Conservation (phyloP, 2,329 filamentous ascomycete species). For the Xenoacremonium recifei region DNA sequence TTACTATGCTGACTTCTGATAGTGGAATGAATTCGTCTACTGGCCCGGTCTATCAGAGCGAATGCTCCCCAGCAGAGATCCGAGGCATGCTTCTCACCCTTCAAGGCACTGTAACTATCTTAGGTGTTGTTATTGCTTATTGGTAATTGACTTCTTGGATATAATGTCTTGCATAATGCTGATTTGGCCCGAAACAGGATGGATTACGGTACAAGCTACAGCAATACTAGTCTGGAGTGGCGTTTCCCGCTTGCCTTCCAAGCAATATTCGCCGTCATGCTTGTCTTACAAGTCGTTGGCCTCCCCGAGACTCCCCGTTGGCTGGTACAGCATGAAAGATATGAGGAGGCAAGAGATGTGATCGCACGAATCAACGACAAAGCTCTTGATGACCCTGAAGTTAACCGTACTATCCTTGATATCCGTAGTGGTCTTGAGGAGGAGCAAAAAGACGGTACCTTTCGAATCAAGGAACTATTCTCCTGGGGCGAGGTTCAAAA, state of each 20-base stretch:
- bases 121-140: conserved; percentile 8
- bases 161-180: no score
- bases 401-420: not conserved
- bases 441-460: not conserved
- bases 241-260: not conserved
- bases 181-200: no score
- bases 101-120: conserved; percentile 6
- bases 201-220: conserved; percentile 8
- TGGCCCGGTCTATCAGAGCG: conserved; percentile 4
- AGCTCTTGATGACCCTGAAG: not conserved
- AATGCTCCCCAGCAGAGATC: conserved; percentile 7
- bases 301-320: not conserved
- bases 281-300: not conserved
- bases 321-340: not conserved
- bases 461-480: conserved; percentile 4
- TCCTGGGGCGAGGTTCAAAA: conserved; percentile 6
- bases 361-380: not conserved
- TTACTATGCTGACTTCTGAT: no score
- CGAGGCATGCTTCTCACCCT: conserved; percentile 5
- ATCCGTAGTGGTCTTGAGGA: not conserved
- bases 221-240: not conserved
- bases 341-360: not conserved
- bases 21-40: conserved; percentile 3
- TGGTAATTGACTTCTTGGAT: no score
- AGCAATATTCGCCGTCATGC: not conserved